A percentile compares a stretch with the other conserved stretches of the same genome.
Evolutionary conservation across 106 monocot genomes (phyloP).

Genomic region (Dioscorea alata): DNA sequence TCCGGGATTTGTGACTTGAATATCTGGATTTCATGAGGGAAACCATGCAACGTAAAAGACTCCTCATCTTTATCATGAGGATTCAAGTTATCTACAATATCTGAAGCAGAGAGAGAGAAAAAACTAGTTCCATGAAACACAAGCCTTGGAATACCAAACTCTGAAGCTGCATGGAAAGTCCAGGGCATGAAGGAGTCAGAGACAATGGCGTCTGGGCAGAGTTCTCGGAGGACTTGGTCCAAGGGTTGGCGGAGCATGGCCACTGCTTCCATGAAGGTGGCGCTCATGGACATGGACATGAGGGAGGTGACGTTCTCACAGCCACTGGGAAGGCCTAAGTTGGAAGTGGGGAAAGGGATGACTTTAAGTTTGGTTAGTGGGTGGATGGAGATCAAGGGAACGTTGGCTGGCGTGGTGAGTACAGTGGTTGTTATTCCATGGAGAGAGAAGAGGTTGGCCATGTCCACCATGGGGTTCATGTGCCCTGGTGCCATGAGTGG

Average conservation of each 20-base stretch:
- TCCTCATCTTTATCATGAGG: neutral
- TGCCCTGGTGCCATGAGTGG: conserved; percentile 10
- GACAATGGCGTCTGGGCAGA: conserved; percentile 7
- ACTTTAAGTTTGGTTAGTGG: neutral
- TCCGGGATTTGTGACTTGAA: neutral
- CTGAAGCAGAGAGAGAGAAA: conserved; percentile 3
- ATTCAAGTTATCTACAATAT: neutral
- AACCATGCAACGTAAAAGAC: conserved; percentile 4
- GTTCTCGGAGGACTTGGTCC: conserved; percentile 3
- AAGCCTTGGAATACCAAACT: conserved; percentile 9
- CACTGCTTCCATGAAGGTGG: neutral
- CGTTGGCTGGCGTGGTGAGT: conserved; percentile 15
- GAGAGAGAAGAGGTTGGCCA: conserved; percentile 7
- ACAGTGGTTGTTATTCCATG: neutral
- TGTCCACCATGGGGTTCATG: conserved; percentile 13
- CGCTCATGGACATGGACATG: neutral
- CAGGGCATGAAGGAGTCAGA: conserved; percentile 16
- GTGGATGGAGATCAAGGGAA: neutral
- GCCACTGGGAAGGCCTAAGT: neutral
- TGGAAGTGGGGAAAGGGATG: conserved; percentile 1
- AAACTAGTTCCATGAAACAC: conserved; percentile 13
- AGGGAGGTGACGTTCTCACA: conserved; percentile 1
- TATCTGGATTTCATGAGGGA: conserved; percentile 15
- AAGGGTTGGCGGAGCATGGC: conserved; percentile 4
- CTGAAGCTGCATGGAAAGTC: conserved; percentile 3